Evolutionary conservation across 305 asterid species (phyloP), one percentile per base, ranked within the genome.

Genomic region (Caryopteris hybrid): DNA sequence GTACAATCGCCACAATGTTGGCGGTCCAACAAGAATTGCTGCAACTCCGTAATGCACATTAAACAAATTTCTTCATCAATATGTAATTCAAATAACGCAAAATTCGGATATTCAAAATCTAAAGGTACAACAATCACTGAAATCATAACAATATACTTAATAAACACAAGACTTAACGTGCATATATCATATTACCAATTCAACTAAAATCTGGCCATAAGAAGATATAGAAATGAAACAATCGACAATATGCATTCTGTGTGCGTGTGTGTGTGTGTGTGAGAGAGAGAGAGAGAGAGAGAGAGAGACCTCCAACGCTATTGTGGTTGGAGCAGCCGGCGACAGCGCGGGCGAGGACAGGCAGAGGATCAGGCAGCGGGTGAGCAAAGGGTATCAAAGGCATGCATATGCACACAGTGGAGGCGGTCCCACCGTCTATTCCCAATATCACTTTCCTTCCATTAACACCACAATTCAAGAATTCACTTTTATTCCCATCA

Each of bases 301-400:
- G 2, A 69, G 8, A 60, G 6, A 59, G 64, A 90, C 97, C 95
- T 62, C 97, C 97, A 55, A 90, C 97, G 41, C 97, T 88, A 70
- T 90, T 90, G 78, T 90, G 96, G 31, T 88, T 90, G 36, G 97
- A 88, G 78, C 92, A 88, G 47, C 97, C 97, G 42, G 94, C 94
- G 14, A 88, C 79, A 11, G 97, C 81, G 12, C 96, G 90, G 17
- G 97, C 85, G 12, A 88, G 88, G 10, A 90, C 74, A 0, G 95
- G 88, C 22, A 78, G 84, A 61, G 96, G 92, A 52, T 88, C 90
- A 7, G 95, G 90, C 63, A 78, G 66, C 38, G 84, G 79, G 33
- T 72, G 80, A 47, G 73, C 43, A 75, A 72, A 73, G 50, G 86
- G 86, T 13, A 82, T 72, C 27, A 84, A 52, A 46, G 96, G 84